Percentiles rank a stretch among this genome's conserved stretches.
Evolutionary conservation across 305 asterid genomes (phyloP).

Genomic region (Striga hermonthica): DNA sequence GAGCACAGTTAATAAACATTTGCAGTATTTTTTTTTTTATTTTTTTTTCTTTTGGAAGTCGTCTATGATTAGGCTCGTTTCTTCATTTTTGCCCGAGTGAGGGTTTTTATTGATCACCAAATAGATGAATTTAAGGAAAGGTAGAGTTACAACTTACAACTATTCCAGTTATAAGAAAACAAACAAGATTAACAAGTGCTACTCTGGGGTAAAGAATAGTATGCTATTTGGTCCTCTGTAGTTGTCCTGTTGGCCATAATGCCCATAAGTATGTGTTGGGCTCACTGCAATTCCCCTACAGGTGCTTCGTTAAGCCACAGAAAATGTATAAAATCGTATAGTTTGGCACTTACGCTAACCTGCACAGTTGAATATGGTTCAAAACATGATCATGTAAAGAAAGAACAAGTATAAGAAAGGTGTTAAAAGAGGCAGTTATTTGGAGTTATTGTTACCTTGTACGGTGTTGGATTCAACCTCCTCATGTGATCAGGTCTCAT

Average conservation of each 20-base stretch:
- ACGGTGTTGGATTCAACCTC: constrained; percentile 96
- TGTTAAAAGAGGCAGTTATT: background rate
- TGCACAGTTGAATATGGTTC: constrained; percentile 32
- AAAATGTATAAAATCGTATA: constrained; percentile 95
- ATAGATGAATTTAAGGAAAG: too few species aligned
- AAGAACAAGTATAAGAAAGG: background rate
- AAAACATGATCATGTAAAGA: background rate
- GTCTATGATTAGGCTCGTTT: too few species aligned
- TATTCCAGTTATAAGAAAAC: too few species aligned
- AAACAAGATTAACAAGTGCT: too few species aligned
- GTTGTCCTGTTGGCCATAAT: background rate
- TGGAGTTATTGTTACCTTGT: constrained; percentile 57
- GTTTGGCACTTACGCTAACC: constrained; percentile 94
- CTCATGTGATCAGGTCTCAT: constrained; percentile 99
- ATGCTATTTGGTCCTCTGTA: background rate
- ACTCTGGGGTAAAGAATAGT: too few species aligned
- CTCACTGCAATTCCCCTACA: constrained; percentile 88
- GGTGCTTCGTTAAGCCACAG: constrained; percentile 98
- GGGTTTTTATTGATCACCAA: too few species aligned
- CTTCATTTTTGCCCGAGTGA: too few species aligned
- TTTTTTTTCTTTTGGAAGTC: too few species aligned
- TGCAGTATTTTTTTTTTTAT: too few species aligned
- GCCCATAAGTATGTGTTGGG: background rate
- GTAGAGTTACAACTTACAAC: too few species aligned
- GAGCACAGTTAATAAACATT: too few species aligned